phyloP scores from a whole-genome alignment of 1,284 basidiomycete species.

The Lignosus rhinocerotis region DNA sequence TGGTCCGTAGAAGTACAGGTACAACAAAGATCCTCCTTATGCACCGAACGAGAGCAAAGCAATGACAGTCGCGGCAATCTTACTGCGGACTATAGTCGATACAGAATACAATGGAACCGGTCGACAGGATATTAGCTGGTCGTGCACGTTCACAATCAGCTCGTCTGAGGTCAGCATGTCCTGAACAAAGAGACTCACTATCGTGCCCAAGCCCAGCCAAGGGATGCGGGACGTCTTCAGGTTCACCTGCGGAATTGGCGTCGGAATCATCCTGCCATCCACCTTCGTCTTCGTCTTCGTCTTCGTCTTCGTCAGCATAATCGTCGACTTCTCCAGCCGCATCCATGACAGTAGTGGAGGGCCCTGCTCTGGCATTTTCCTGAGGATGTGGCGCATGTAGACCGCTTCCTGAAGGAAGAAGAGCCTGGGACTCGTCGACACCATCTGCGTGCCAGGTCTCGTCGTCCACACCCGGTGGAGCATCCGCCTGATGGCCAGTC shows the following conservation, averaged over 20 bases:
- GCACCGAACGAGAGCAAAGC: no score
- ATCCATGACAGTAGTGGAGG: not conserved
- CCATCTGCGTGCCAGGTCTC: not conserved
- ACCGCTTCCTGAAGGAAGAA: not conserved
- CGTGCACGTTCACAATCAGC: not conserved
- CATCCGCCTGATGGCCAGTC: not conserved
- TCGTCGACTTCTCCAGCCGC: constrained; percentile 2
- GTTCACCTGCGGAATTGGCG: not conserved
- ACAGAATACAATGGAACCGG: constrained; percentile 20
- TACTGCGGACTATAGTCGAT: constrained; percentile 19
- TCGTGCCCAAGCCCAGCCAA: not conserved
- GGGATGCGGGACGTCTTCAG: not conserved
- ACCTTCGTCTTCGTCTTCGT: constrained; percentile 4
- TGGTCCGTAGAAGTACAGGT: no score
- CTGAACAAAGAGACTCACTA: constrained; percentile 1
- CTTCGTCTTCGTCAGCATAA: constrained; percentile 10
- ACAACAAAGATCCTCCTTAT: no score
- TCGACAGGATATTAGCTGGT: not conserved
- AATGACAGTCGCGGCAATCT: not conserved
- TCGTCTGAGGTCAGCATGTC: not conserved
- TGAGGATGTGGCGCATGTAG: not conserved
- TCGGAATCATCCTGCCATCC: constrained; percentile 1
- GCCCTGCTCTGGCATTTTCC: not conserved
- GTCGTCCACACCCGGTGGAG: not conserved
- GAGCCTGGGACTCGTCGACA: not conserved